A percentile compares a stretch with the other conserved stretches of the same genome.
Conservation (phyloP, 352 stramenopile species). For the Halophytophthora polymorphica region DNA sequence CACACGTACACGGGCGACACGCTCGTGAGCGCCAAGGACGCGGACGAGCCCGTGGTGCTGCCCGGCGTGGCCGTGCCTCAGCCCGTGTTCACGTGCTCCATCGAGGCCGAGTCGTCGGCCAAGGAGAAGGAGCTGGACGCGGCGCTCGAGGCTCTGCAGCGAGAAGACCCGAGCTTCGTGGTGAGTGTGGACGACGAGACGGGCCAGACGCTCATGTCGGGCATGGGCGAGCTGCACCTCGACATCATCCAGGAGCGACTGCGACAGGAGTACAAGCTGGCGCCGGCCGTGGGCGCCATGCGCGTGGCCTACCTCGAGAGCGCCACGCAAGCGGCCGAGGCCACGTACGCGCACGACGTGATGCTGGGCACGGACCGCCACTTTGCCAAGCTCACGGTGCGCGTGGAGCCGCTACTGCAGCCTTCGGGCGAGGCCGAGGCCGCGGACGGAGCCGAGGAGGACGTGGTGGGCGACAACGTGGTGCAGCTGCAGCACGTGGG, state of each 20-base stretch:
- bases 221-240: constrained; percentile 94
- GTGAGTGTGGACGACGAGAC: constrained; percentile 95
- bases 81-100: constrained; percentile 89
- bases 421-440: constrained; percentile 20
- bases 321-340: constrained; percentile 34
- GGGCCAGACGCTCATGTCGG: constrained; percentile 97
- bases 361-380: constrained; percentile 71
- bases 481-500: constrained; percentile 52
- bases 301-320: constrained; percentile 92
- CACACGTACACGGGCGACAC: constrained; percentile 92
- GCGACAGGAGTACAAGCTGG: constrained; percentile 85
- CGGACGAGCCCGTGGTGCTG: constrained; percentile 34
- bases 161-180: constrained; percentile 96
- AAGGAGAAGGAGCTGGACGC: constrained; percentile 87
- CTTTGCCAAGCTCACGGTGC: constrained; percentile 58
- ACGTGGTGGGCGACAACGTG: constrained; percentile 44
- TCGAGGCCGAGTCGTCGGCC: constrained; percentile 85
- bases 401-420: constrained; percentile 47
- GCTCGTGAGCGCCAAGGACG: constrained; percentile 80
- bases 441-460: constrained; percentile 15
- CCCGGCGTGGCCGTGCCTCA: constrained; percentile 70
- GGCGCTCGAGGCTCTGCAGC: constrained; percentile 70
- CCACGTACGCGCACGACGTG: constrained; percentile 56
- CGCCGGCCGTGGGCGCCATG: constrained; percentile 82
- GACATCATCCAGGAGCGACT: constrained; percentile 92